Base-by-base conservation (phyloP, 2,329 filamentous ascomycete genomes). In the Lasiodiplodia theobromae region DNA sequence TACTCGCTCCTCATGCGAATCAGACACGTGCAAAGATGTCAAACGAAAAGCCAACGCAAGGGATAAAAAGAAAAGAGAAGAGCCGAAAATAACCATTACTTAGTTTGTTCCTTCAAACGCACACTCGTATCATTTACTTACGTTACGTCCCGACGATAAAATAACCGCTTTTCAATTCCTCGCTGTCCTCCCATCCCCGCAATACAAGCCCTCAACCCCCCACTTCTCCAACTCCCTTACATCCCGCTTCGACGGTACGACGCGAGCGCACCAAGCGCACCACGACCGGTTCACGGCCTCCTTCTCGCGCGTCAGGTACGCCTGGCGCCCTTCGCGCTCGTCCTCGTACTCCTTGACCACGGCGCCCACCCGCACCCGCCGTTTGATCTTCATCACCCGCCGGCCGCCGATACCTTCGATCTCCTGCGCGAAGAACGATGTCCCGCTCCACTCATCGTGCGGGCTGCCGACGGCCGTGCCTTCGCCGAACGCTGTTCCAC, bases 251-350 rank as follows among this genome's bases (percentile, higher is more conserved):
- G 89, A 85, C 0, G 89, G 89, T 65, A 96, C 88, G 3, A 93
- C 89, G 70, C 93, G 85, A 78, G 86, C 88, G 78, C 95, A 98
- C 94, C 95, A 97, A 0, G 92, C 93, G 79, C 94, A 98, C 93
- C 93, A 97, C 76, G 92, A 94, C 70, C 94, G 86, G 68, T 89
- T 84, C 60, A 81, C 79, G 0, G 92, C 92, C 16, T 83, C 83
- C 66, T 90, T 86, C 79, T 98, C 95, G 28, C 91, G 83, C 18
- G 85, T 85, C 31, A 97, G 82, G 72, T 91, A 91, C 68, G 86
- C 85, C 4, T 88, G 77, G 23, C 73, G 74, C 65, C 75, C 75
- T 25, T 79, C 76, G 23, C 73, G 72, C 70, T 80, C 88, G 8
- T 86, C 93, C 71, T 92, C 91, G 82, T 90, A 94, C 77, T 97